Evolutionary conservation across 805 yeast genomes (phyloP), one percentile per base, ranked within the genome.

Genomic region (Peterozyma toletana): DNA sequence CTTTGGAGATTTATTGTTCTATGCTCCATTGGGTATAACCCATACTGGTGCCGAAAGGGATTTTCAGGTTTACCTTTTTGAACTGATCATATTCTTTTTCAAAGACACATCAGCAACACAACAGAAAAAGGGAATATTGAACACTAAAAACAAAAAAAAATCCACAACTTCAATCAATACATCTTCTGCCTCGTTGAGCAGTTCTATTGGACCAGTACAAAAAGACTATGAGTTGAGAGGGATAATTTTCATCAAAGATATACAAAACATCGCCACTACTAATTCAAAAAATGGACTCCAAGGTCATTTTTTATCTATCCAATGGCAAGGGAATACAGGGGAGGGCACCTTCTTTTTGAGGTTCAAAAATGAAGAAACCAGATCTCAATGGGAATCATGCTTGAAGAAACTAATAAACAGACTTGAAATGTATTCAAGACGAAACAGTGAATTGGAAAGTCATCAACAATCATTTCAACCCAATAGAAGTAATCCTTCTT

Each of bases 51-150:
- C 74, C 42, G 97, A 91, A 58, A 79, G 84, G 44, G 97, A 90
- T 54, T 91, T 88, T 60, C 84, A 84, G 56, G 89, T 95, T 16
- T 93, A 88, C 55, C 70, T 93, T 16, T 91, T 93, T 61, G 97
- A 93, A 47, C 63, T 59, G 45, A 75, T 76, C 17, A 72, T 77
- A 3, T 76, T 74, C 50, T 74, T 77, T 47, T 86, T 86, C 63
- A 80, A 80, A 53, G 89, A 83, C 55, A 64, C 73, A 27, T 47
- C 56, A 7, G 60, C 65, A 9, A 58, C 53, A 39, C 51, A 45
- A 30, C 34, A 55, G 17, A 69, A 69, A 40, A 72, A 74, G 49
- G 79, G 76, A 56, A 67, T 77, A 39, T 62, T 73, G 7, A 63
- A 56, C 42, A 57, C 79, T 34, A 60, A 76, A 15, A 64, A 73